A percentile compares a stretch with the other conserved stretches of the same genome.
Evolutionary conservation across 805 yeast species (phyloP).

Genomic region (Wickerhamomyces kurtzmanii): DNA sequence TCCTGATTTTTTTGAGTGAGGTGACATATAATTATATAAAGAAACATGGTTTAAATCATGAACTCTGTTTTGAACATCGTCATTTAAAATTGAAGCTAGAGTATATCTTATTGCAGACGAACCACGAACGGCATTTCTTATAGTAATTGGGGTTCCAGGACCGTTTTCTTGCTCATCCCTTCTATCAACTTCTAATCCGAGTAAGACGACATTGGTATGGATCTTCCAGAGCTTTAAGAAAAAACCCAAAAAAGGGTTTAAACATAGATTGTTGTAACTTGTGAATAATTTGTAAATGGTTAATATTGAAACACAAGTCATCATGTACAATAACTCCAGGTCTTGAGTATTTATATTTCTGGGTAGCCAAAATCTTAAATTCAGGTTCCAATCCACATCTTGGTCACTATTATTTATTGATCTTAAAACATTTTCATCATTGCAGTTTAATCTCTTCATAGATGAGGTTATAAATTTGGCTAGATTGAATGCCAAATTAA

Average conservation of each 20-base stretch:
- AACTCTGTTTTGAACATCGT: slow-evolving; percentile 25
- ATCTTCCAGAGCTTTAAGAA: slow-evolving; percentile 58
- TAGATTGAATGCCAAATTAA: slow-evolving; percentile 20
- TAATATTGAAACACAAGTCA: slow-evolving; percentile 30
- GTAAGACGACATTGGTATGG: slow-evolving; percentile 45
- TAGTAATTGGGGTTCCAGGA: slow-evolving; percentile 31
- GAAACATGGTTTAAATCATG: slow-evolving; percentile 57
- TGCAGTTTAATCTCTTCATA: slow-evolving; percentile 25
- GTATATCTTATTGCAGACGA: slow-evolving; percentile 54
- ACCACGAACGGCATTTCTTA: slow-evolving; percentile 47
- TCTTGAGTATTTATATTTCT: slow-evolving; percentile 22
- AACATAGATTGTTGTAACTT: slow-evolving; percentile 25
- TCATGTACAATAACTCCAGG: slow-evolving; percentile 34
- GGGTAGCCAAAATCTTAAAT: slow-evolving; percentile 27
- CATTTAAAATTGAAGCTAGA: slow-evolving; percentile 50
- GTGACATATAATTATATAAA: slow-evolving; percentile 50
- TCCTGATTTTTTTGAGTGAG: slow-evolving; percentile 52
- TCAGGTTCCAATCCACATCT: slow-evolving; percentile 21
- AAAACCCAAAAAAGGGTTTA: slow-evolving; percentile 54
- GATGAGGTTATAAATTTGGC: slow-evolving; percentile 27
- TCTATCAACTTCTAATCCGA: slow-evolving; percentile 54
- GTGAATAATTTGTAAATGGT: slow-evolving; percentile 33
- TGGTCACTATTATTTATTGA: slow-evolving; percentile 28
- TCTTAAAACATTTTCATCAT: slow-evolving; percentile 31
- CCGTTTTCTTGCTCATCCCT: slow-evolving; percentile 27